A percentile compares a stretch with the other conserved stretches of the same genome.
These are phyloP conservation scores for Nannochloris sp. DNA, from an alignment of 139 green algal genomes.

Conservation along the genomic window DNA sequence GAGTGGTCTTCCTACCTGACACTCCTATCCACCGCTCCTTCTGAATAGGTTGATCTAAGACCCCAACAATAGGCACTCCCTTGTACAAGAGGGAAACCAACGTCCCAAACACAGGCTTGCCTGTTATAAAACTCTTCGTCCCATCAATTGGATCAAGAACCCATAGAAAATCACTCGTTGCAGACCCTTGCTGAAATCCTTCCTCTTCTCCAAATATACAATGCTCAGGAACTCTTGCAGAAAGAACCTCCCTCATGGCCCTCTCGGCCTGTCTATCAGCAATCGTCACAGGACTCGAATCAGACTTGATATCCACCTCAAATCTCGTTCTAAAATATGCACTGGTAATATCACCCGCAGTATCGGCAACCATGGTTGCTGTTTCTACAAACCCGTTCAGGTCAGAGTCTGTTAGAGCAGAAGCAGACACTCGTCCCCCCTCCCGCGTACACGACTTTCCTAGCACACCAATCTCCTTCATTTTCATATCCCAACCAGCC, in stretches of 20 bases:
- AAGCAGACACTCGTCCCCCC: neutral
- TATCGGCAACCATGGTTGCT: slow-evolving; percentile 64
- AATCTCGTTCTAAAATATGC: slow-evolving; percentile 69
- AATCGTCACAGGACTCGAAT: slow-evolving; percentile 72
- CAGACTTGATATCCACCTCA: slow-evolving; percentile 67
- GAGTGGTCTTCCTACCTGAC: slow-evolving; percentile 57
- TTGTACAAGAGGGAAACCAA: slow-evolving; percentile 84
- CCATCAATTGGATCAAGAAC: slow-evolving; percentile 98
- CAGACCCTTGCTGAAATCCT: slow-evolving; percentile 34
- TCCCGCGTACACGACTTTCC: too few relatives aligned
- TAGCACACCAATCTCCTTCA: too few relatives aligned
- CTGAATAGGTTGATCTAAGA: slow-evolving; percentile 92
- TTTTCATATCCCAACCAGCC: too few relatives aligned
- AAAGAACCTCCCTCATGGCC: slow-evolving; percentile 61
- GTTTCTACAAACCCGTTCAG: slow-evolving; percentile 30
- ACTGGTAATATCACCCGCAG: slow-evolving; percentile 51
- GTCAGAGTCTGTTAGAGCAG: neutral
- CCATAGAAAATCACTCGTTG: slow-evolving; percentile 61
- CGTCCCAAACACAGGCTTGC: slow-evolving; percentile 95
- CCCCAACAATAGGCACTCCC: slow-evolving; percentile 80
- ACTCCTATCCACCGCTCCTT: slow-evolving; percentile 89
- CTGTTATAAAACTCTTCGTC: slow-evolving; percentile 99
- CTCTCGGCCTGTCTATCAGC: slow-evolving; percentile 71
- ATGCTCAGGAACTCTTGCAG: slow-evolving; percentile 55
- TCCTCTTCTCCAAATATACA: slow-evolving; percentile 85